Percentiles rank a stretch among this genome's conserved stretches.
Evolutionary conservation across 2,329 filamentous ascomycete species (phyloP).

Genomic region (Colletotrichum phormii): DNA sequence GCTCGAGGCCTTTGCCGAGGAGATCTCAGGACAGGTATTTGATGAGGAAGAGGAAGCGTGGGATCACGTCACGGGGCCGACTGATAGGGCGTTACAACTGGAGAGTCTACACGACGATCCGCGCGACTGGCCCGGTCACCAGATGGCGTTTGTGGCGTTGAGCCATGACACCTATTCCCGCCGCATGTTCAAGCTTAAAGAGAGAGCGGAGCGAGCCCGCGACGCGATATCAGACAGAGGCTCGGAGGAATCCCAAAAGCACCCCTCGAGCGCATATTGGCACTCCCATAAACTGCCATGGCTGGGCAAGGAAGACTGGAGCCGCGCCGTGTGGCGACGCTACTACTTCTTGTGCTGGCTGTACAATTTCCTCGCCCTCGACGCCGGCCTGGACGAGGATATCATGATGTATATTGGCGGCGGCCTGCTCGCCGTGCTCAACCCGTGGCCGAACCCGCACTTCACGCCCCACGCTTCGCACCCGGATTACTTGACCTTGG

Average conservation of each 20-base stretch:
- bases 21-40: background rate
- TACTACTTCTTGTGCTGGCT: slow-evolving; percentile 12
- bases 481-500: background rate
- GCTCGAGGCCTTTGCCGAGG: background rate
- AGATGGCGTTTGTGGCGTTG: slow-evolving; percentile 20
- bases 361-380: slow-evolving; percentile 20
- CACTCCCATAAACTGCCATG: background rate
- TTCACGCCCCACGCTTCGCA: slow-evolving; percentile 2
- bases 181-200: background rate
- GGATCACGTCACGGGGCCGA: background rate
- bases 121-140: background rate
- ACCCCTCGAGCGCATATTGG: background rate
- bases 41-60: background rate
- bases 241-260: background rate
- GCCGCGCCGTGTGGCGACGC: background rate
- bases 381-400: slow-evolving; percentile 23
- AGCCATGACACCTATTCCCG: background rate
- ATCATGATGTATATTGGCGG: slow-evolving; percentile 24
- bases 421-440: slow-evolving; percentile 27
- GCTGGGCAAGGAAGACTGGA: slow-evolving; percentile 11
- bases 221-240: background rate
- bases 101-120: background rate
- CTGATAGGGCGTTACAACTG: background rate
- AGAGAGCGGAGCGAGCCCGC: background rate
- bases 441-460: slow-evolving; percentile 16